Conservation (phyloP, 441 rosid species). For the Erodium moschatum region DNA sequence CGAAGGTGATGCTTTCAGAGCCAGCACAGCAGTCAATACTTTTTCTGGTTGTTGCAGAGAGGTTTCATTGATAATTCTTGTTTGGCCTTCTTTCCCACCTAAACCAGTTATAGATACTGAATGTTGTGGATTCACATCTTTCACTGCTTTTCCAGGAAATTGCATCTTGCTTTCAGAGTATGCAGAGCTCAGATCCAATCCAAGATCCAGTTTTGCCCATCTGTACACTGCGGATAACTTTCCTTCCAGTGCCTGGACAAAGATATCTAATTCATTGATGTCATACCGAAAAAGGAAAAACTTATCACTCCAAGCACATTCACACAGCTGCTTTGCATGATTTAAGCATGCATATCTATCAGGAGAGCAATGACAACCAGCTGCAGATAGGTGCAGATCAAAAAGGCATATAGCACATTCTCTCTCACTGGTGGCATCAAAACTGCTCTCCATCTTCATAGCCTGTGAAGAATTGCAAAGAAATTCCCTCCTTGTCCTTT, state of each 20-base stretch:
- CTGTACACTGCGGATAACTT: conserved; percentile 86
- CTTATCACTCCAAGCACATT: conserved; percentile 61
- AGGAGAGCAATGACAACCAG: conserved; percentile 85
- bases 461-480: conserved; percentile 53
- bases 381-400: conserved; percentile 97
- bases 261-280: conserved; percentile 67
- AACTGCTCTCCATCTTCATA: conserved; percentile 78
- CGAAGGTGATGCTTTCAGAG: conserved; percentile 31
- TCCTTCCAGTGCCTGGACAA: conserved; percentile 94
- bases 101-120: conserved; percentile 26
- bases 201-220: conserved; percentile 96
- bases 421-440: conserved; percentile 83
- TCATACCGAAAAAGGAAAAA: conserved; percentile 82
- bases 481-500: conserved; percentile 58
- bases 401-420: conserved; percentile 84
- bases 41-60: conserved; percentile 26
- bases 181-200: conserved; percentile 63
- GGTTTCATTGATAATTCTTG: conserved; percentile 21
- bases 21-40: conserved; percentile 25
- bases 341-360: conserved; percentile 85
- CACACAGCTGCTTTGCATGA: conserved; percentile 82
- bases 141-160: conserved; percentile 19
- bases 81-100: conserved; percentile 31
- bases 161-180: conserved; percentile 36
- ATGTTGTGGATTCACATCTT: conserved; percentile 34